A percentile compares a stretch with the other conserved stretches of the same genome.
phyloP scores from a whole-genome alignment of 2,329 filamentous ascomycete genomes.

The Diaporthe batatas region DNA sequence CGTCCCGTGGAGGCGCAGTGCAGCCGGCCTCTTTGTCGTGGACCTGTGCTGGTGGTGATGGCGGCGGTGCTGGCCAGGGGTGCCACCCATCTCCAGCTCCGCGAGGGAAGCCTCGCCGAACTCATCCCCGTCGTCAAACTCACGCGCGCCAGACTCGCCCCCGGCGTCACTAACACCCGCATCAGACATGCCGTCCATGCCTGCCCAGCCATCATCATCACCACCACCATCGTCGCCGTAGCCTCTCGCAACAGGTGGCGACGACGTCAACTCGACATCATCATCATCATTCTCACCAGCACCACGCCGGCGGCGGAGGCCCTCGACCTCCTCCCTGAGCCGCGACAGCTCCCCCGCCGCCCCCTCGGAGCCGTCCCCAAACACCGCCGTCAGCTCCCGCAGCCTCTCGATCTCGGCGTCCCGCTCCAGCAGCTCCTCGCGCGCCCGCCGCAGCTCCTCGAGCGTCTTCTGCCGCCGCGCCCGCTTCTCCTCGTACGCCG shows the following conservation, averaged over 20 bases:
- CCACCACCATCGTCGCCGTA: too few species aligned
- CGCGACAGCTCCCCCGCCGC: constrained; percentile 28
- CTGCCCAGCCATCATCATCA: constrained; percentile 27
- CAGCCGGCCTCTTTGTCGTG: neutral
- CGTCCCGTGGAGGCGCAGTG: neutral
- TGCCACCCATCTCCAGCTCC: constrained; percentile 25
- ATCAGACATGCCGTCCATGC: constrained; percentile 36
- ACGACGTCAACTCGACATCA: neutral
- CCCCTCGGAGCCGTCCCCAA: neutral
- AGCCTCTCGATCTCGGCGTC: constrained; percentile 68
- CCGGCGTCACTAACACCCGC: constrained; percentile 25
- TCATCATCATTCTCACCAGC: neutral
- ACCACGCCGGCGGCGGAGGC: neutral
- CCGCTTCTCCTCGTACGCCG: constrained; percentile 61
- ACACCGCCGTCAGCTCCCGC: constrained; percentile 42
- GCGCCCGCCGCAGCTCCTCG: constrained; percentile 64
- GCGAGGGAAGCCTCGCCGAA: constrained; percentile 23
- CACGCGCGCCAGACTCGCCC: neutral
- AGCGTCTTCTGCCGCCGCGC: constrained; percentile 54
- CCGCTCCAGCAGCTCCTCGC: constrained; percentile 60
- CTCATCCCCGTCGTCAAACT: neutral
- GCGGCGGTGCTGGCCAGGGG: neutral
- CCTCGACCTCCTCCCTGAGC: constrained; percentile 15
- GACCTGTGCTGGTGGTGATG: neutral
- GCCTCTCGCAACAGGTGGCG: constrained; percentile 3